These are phyloP conservation scores for Pseudopediastrum boryanum DNA, from an alignment of 139 green algal genomes.

Conservation along the genomic window DNA sequence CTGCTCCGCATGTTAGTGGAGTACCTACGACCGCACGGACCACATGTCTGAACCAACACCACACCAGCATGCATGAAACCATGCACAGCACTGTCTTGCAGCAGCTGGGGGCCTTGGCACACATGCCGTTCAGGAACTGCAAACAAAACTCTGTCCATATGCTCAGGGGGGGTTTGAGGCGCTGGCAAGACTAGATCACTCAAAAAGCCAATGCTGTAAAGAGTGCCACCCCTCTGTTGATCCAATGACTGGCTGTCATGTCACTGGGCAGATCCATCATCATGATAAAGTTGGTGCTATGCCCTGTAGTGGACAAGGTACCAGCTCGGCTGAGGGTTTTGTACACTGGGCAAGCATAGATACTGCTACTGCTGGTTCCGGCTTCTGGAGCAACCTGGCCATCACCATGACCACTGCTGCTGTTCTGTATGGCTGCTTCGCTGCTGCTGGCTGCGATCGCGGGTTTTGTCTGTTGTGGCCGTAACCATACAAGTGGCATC, in stretches of 20 bases:
- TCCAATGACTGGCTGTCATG: constrained; percentile 73
- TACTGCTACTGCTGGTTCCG: constrained; percentile 6
- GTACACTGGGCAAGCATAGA: constrained; percentile 84
- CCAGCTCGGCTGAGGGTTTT: constrained; percentile 72
- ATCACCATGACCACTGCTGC: too few species aligned
- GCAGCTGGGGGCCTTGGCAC: too few species aligned
- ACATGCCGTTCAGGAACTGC: neutral
- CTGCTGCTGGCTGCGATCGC: too few species aligned
- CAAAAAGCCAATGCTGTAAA: constrained; percentile 69
- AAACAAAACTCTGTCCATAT: neutral
- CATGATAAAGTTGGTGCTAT: constrained; percentile 91
- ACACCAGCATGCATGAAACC: neutral
- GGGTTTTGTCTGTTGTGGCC: constrained; percentile 68
- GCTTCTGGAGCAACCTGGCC: constrained; percentile 42
- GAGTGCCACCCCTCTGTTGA: constrained; percentile 78
- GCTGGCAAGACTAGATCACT: neutral
- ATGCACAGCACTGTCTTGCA: neutral
- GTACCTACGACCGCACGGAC: neutral
- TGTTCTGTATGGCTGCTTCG: too few species aligned
- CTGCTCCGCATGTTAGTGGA: too few species aligned
- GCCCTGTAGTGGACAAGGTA: constrained; percentile 79
- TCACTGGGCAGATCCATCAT: constrained; percentile 75
- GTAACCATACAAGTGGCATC: constrained; percentile 84
- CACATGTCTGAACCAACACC: neutral
- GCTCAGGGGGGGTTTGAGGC: neutral